Percentiles rank a stretch among this genome's conserved stretches.
Conservation (phyloP, 2,329 filamentous ascomycete genomes). For the Plectosphaerella cucumerina region DNA sequence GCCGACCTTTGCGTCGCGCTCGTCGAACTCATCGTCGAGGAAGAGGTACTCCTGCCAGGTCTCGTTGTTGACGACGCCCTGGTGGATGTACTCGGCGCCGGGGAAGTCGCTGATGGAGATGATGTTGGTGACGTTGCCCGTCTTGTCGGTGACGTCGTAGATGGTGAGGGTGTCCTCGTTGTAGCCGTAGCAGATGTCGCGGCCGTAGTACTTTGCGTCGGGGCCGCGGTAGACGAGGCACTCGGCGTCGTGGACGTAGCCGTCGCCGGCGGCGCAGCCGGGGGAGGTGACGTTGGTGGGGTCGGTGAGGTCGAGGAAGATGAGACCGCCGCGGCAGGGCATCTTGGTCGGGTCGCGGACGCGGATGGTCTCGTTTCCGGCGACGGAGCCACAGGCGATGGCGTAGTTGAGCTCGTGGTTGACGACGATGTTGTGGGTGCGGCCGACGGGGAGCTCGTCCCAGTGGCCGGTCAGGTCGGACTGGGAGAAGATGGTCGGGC, state of each 20-base stretch:
- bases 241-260: constrained; percentile 59
- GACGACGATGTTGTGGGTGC: constrained; percentile 44
- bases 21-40: constrained; percentile 46
- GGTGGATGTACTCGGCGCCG: constrained; percentile 48
- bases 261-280: constrained; percentile 50
- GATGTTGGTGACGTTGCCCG: constrained; percentile 29
- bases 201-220: constrained; percentile 37
- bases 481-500: constrained; percentile 36
- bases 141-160: constrained; percentile 49
- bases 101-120: constrained; percentile 49
- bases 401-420: constrained; percentile 41
- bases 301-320: constrained; percentile 54
- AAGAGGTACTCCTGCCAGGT: constrained; percentile 37
- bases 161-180: constrained; percentile 48
- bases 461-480: constrained; percentile 37
- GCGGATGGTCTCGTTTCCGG: constrained; percentile 22
- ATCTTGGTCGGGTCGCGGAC: constrained; percentile 8
- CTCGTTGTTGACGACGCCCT: constrained; percentile 46
- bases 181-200: constrained; percentile 52
- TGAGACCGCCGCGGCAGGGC: constrained; percentile 47
- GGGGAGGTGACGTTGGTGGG: constrained; percentile 46
- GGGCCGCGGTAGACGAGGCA: constrained; percentile 52
- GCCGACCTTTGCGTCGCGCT: constrained; percentile 33
- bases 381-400: constrained; percentile 35
- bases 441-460: constrained; percentile 30